Evolutionary conservation across 1,284 basidiomycete species (phyloP).

Genomic region (Apiotrichum sp.): DNA sequence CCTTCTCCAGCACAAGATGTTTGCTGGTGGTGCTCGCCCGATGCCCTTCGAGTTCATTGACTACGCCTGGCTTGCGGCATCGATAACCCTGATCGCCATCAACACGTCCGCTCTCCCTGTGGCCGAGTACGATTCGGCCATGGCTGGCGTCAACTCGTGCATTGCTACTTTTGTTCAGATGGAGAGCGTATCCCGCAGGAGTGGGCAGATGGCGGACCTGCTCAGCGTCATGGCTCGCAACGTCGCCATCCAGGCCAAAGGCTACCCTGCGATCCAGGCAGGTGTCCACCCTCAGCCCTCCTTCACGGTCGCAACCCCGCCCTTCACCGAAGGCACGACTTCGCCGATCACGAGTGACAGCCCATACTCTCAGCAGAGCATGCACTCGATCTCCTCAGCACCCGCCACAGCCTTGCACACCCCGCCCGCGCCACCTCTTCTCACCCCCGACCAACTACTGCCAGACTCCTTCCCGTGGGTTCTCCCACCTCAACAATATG

Average conservation of each 20-base stretch:
- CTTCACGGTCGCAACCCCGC: neutral
- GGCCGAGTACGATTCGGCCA: slow-evolving; percentile 48
- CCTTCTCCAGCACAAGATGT: slow-evolving; percentile 17
- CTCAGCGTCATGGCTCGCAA: slow-evolving; percentile 1
- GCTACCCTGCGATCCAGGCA: too few relatives aligned
- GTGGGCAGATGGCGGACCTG: slow-evolving; percentile 2
- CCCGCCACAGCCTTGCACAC: neutral
- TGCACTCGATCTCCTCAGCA: neutral
- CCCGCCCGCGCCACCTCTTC: neutral
- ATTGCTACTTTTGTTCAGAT: slow-evolving; percentile 55
- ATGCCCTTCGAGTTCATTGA: slow-evolving; percentile 4
- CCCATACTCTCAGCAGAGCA: neutral
- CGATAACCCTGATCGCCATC: neutral
- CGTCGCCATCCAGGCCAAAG: neutral
- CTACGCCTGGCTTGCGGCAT: slow-evolving; percentile 1
- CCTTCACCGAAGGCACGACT: neutral
- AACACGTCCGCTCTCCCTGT: slow-evolving; percentile 33
- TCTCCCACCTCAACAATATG: neutral
- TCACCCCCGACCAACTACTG: neutral
- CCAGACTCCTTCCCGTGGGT: neutral
- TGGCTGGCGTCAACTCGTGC: slow-evolving; percentile 64
- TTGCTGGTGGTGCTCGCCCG: neutral
- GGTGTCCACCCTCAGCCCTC: neutral
- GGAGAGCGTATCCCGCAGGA: slow-evolving; percentile 41
- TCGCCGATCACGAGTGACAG: neutral